These are phyloP conservation scores for Gillenia trifoliata DNA, from an alignment of 306 rosid genomes.

Conservation along the genomic window DNA sequence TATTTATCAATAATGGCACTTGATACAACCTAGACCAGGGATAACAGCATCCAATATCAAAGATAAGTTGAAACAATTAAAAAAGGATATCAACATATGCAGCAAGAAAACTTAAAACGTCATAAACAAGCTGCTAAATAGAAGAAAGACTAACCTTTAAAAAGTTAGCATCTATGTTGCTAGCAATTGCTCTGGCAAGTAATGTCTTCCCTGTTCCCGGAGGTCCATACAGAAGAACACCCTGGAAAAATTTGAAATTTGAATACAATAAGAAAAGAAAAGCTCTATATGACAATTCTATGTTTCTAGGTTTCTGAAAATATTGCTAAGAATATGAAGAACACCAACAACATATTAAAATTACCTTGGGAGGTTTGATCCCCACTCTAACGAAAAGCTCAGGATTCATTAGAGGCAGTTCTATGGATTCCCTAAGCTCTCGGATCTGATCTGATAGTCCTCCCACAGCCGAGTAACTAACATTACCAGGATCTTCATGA, in stretches of 20 bases:
- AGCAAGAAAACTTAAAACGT: background rate
- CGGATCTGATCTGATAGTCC: conserved; percentile 97
- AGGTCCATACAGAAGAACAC: conserved; percentile 97
- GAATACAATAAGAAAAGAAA: background rate
- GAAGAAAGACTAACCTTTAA: conserved; percentile 52
- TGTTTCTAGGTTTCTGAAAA: background rate
- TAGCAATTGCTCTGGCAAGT: conserved; percentile 93
- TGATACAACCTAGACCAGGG: conserved; percentile 69
- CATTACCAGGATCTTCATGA: conserved; percentile 96
- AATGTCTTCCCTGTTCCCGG: conserved; percentile 98
- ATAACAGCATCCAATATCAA: background rate
- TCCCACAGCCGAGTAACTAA: conserved; percentile 98
- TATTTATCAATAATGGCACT: conserved; percentile 95
- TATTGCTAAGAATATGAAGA: background rate
- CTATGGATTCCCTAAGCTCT: conserved; percentile 92
- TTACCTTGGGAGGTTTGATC: conserved; percentile 94
- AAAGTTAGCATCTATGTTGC: conserved; percentile 94
- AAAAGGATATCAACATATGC: background rate
- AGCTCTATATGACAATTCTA: background rate
- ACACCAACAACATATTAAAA: background rate
- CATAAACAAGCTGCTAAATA: background rate
- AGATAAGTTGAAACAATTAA: background rate
- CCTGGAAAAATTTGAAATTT: conserved; percentile 53
- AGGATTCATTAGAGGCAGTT: conserved; percentile 94
- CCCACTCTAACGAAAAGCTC: conserved; percentile 95